Conservation (phyloP, 2,329 filamentous ascomycete species). For the Exserohilum rostratum region DNA sequence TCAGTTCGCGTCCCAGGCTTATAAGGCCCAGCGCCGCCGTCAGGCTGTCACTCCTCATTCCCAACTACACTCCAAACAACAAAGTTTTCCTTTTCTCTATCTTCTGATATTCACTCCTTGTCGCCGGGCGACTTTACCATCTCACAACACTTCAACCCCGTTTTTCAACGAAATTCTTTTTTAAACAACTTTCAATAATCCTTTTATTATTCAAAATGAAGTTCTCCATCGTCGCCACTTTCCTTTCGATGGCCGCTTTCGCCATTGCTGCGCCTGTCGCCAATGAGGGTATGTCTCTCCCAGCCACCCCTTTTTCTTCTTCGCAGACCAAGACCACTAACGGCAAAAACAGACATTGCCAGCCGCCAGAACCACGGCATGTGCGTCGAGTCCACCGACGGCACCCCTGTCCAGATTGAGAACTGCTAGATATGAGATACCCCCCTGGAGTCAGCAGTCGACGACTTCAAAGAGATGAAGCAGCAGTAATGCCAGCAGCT, state of each 20-base stretch:
- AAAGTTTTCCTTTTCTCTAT: constrained; percentile 10
- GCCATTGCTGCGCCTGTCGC: constrained; percentile 40
- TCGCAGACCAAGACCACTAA: too few species aligned
- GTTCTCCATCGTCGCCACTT: constrained; percentile 42
- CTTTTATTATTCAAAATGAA: constrained; percentile 37
- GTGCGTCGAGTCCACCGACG: constrained; percentile 30
- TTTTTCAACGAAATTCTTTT: background rate
- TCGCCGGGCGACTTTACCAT: constrained; percentile 40
- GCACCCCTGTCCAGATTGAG: constrained; percentile 6
- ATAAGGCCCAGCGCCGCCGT: too few species aligned
- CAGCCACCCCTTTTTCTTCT: background rate
- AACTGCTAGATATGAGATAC: constrained; percentile 11
- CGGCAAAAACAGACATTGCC: constrained; percentile 24
- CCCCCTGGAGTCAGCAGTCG: too few species aligned
- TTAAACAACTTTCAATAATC: background rate
- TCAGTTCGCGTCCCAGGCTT: too few species aligned
- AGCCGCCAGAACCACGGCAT: constrained; percentile 46
- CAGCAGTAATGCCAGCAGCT: too few species aligned
- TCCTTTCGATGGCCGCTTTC: constrained; percentile 46
- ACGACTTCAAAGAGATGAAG: too few species aligned
- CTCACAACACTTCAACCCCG: background rate
- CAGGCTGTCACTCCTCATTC: too few species aligned
- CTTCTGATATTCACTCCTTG: constrained; percentile 32
- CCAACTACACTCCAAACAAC: background rate
- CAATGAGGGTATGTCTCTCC: constrained; percentile 28